phyloP scores from a whole-genome alignment of 2,329 filamentous ascomycete genomes.

The Alternaria ventricosa region DNA sequence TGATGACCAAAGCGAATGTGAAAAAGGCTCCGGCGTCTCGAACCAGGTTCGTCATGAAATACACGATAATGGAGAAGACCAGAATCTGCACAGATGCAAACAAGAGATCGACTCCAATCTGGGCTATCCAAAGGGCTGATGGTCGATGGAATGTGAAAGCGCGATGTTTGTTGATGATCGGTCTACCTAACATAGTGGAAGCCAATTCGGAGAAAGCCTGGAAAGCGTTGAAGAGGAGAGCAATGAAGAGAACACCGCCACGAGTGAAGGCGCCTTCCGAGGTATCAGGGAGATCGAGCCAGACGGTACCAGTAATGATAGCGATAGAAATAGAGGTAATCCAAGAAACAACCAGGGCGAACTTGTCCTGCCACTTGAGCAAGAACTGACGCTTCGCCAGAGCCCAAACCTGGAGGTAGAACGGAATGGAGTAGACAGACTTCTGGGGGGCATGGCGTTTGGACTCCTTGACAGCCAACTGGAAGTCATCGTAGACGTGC shows the following conservation, averaged over 20 bases:
- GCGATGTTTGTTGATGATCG: conserved; percentile 83
- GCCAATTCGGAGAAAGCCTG: conserved; percentile 81
- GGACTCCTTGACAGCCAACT: conserved; percentile 74
- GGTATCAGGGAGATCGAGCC: conserved; percentile 70
- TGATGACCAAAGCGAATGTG: conserved; percentile 55
- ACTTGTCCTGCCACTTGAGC: conserved; percentile 85
- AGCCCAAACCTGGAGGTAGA: conserved; percentile 82
- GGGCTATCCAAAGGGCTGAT: conserved; percentile 81
- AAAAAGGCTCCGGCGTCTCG: conserved; percentile 57
- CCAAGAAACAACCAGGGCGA: conserved; percentile 78
- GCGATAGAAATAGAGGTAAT: conserved; percentile 73
- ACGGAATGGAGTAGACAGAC: conserved; percentile 83
- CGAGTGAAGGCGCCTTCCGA: conserved; percentile 77
- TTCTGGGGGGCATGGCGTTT: conserved; percentile 76
- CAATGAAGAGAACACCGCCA: conserved; percentile 80
- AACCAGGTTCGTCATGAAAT: conserved; percentile 58
- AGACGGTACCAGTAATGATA: conserved; percentile 81
- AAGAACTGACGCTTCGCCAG: conserved; percentile 83
- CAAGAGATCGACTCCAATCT: conserved; percentile 78
- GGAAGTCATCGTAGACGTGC: conserved; percentile 76
- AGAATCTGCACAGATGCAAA: conserved; percentile 74
- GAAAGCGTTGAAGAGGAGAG: conserved; percentile 86
- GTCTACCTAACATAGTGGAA: conserved; percentile 75
- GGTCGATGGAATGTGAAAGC: conserved; percentile 84
- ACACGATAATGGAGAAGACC: conserved; percentile 55